phyloP scores from a whole-genome alignment of 345 rosid genomes.

The Erodium maritimum region DNA sequence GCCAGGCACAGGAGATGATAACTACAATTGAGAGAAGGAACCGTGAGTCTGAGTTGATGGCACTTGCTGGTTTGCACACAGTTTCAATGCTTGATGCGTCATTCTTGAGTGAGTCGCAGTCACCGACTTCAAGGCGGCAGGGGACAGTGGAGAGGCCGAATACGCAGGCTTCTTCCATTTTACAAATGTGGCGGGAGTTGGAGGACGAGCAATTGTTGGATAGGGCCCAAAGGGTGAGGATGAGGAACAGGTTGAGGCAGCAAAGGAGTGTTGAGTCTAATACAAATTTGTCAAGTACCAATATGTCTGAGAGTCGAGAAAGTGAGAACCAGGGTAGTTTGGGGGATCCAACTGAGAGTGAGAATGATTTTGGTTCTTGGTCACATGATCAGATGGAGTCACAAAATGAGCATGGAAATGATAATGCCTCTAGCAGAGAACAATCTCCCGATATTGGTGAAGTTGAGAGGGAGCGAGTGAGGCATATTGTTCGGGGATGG shows the following conservation, averaged over 20 bases:
- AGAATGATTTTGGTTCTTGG: slow-evolving; percentile 63
- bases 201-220: slow-evolving; percentile 90
- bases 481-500: slow-evolving; percentile 93
- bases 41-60: slow-evolving; percentile 93
- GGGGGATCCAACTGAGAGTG: slow-evolving; percentile 60
- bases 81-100: slow-evolving; percentile 96
- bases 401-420: slow-evolving; percentile 38
- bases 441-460: slow-evolving; percentile 91
- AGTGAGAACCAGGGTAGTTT: slow-evolving; percentile 62
- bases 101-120: slow-evolving; percentile 82
- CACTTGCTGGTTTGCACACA: slow-evolving; percentile 85
- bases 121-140: slow-evolving; percentile 63
- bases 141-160: slow-evolving; percentile 69
- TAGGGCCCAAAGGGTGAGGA: slow-evolving; percentile 64
- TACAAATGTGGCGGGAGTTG: slow-evolving; percentile 99
- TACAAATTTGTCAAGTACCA: slow-evolving; percentile 30
- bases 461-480: slow-evolving; percentile 92
- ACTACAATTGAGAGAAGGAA: slow-evolving; percentile 93
- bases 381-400: slow-evolving; percentile 43
- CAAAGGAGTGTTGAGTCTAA: slow-evolving; percentile 46
- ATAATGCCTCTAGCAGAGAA: slow-evolving; percentile 69
- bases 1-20: slow-evolving; percentile 98
- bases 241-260: slow-evolving; percentile 75
- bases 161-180: slow-evolving; percentile 74
- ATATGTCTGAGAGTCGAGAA: slow-evolving; percentile 42